Evolutionary conservation across 2,329 filamentous ascomycete genomes (phyloP).

Genomic region (Colletotrichum coccodes): DNA sequence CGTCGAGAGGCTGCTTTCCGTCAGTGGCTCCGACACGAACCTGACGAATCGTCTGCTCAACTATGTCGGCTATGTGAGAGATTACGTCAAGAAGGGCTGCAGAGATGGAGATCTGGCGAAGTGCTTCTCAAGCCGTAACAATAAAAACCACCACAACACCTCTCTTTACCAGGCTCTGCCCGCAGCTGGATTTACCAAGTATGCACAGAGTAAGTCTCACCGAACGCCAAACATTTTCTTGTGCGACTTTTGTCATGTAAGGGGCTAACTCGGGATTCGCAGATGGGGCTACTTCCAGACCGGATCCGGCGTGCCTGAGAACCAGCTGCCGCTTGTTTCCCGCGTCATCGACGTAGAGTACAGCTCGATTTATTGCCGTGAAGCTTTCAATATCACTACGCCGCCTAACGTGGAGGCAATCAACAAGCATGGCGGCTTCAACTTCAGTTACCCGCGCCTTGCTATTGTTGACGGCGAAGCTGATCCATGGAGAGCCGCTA

Average conservation of each 20-base stretch:
- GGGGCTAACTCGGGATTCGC: conserved; percentile 31
- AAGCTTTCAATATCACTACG: conserved; percentile 75
- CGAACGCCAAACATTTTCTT: neutral
- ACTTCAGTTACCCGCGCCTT: conserved; percentile 78
- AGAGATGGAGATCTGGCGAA: conserved; percentile 37
- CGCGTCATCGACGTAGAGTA: conserved; percentile 75
- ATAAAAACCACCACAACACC: conserved; percentile 34
- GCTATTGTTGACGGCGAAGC: conserved; percentile 81
- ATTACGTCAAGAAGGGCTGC: conserved; percentile 37
- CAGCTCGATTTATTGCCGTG: conserved; percentile 68
- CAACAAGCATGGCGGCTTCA: conserved; percentile 81
- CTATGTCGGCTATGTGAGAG: conserved; percentile 58
- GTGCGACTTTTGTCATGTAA: neutral
- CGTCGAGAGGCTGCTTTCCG: conserved; percentile 50
- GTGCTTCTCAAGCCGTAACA: conserved; percentile 44
- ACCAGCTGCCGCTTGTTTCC: conserved; percentile 76
- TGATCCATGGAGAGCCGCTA: conserved; percentile 83
- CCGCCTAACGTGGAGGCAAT: conserved; percentile 72
- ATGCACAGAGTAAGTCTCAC: conserved; percentile 59
- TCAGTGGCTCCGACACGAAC: conserved; percentile 46
- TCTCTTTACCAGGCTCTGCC: conserved; percentile 36
- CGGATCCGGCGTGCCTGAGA: conserved; percentile 73
- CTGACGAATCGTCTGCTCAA: conserved; percentile 60
- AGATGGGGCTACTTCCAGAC: conserved; percentile 85
- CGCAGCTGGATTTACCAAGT: conserved; percentile 64